Evolutionary conservation across 495 filamentous ascomycete species (phyloP).

Genomic region (Opeltia flavorubescens): DNA sequence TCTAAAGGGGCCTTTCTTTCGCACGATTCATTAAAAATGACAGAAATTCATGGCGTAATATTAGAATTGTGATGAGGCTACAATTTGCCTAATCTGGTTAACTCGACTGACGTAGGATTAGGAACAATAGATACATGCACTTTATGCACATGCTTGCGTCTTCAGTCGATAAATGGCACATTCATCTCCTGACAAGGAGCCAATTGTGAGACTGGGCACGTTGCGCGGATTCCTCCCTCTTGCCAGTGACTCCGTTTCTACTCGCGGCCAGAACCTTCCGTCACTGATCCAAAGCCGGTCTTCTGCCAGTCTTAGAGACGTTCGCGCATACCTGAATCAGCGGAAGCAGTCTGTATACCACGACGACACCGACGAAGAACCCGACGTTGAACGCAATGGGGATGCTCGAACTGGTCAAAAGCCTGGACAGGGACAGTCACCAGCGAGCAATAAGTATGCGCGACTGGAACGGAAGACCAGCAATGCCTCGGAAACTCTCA

Average conservation of each 20-base stretch:
- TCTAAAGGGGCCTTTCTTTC: no score
- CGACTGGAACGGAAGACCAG: constrained; percentile 18
- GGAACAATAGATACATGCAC: no score
- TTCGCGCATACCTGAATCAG: constrained; percentile 2
- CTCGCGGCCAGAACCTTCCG: constrained; percentile 20
- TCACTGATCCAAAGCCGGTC: constrained; percentile 17
- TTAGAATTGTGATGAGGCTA: no score
- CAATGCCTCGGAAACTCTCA: constrained; percentile 31
- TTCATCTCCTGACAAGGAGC: neutral
- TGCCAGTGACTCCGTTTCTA: constrained; percentile 16
- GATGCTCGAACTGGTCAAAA: constrained; percentile 2
- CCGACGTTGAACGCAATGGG: constrained; percentile 10
- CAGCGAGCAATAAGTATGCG: constrained; percentile 3
- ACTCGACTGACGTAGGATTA: no score
- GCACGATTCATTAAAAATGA: no score
- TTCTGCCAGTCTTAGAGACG: constrained; percentile 12
- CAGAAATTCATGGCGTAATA: no score
- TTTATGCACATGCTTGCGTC: no score
- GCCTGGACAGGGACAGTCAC: neutral
- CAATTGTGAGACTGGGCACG: neutral
- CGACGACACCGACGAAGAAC: constrained; percentile 10
- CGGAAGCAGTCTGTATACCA: constrained; percentile 7
- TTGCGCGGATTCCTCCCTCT: constrained; percentile 18
- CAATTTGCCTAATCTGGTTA: no score
- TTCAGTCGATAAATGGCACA: no score